Base-by-base conservation (phyloP, 805 yeast genomes). In the Candida odintsovae region DNA sequence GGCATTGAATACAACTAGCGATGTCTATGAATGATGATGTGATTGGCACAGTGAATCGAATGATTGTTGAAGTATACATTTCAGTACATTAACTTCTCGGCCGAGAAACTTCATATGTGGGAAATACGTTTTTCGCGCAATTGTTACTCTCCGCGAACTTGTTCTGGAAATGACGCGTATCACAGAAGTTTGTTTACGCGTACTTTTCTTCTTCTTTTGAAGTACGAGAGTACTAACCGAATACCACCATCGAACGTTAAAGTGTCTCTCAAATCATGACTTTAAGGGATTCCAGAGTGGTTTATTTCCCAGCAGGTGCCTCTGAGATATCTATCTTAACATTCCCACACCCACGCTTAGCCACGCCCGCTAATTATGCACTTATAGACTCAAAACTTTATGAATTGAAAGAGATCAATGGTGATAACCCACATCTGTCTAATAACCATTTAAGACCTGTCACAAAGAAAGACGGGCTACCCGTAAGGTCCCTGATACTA, bases 401-500 rank as follows among this genome's bases (percentile, higher is more conserved):
- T 47, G 80, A 76, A 42, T 49, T 76, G 16, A 67, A 68, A 44
- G 66, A 59, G 42, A 48, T 72, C 22, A 65, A 65, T 40, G 69
- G 71, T 20, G 57, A 63, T 36, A 73, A 72, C 48, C 64, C 70
- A 20, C 66, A 63, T 54, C 54, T 58, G 45, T 44, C 60, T 44
- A 42, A 58, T 49, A 59, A 59, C 31, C 56, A 59, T 35, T 38
- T 53, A 45, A 57, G 65, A 44, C 54, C 64, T 44, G 44, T 61
- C 10, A 59, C 62, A 1, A 58, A 58, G 44, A 50, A 44, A 9
- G 63, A 62, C 55, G 19, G 53, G 45, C 47, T 60, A 41, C 66
- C 72, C 1, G 67, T 75, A 23, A 75, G 72, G 51, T 74, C 80
- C 1, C 53, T 74, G 21, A 47, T 57, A 1, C 35, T 55, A 25